These are phyloP conservation scores for Microcera coccophila DNA, from an alignment of 2,329 filamentous ascomycete species.

Conservation along the genomic window DNA sequence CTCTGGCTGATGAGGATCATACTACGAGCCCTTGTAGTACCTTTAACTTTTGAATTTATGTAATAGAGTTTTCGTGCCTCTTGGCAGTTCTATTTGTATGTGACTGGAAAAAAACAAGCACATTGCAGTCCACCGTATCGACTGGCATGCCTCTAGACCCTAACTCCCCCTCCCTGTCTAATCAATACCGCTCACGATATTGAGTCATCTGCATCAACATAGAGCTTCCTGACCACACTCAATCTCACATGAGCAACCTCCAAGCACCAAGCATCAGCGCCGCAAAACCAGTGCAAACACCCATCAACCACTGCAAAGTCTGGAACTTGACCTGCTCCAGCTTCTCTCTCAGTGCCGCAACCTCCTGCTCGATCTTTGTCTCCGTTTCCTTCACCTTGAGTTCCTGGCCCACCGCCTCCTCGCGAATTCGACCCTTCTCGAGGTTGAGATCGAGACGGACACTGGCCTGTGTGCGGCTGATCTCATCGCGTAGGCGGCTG, in stretches of 20 bases:
- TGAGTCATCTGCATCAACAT: too few species aligned
- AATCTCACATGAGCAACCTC: constrained; percentile 60
- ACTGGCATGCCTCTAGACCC: too few species aligned
- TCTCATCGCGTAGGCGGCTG: constrained; percentile 84
- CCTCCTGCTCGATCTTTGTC: constrained; percentile 96
- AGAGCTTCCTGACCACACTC: background rate
- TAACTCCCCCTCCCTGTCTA: too few species aligned
- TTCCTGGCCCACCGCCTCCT: constrained; percentile 94
- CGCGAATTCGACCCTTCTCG: constrained; percentile 92
- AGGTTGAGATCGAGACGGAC: constrained; percentile 90
- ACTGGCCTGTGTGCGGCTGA: constrained; percentile 87
- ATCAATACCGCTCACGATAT: too few species aligned
- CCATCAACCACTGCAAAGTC: constrained; percentile 97
- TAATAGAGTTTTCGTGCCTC: too few species aligned
- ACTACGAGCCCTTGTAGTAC: too few species aligned
- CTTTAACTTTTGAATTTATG: too few species aligned
- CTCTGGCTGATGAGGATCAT: too few species aligned
- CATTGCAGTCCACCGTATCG: too few species aligned
- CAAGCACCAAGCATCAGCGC: constrained; percentile 66
- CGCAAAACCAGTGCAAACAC: constrained; percentile 66
- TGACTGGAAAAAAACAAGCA: too few species aligned
- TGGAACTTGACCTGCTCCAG: constrained; percentile 97
- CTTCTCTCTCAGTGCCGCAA: constrained; percentile 82
- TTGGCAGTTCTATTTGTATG: too few species aligned
- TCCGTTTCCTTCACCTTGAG: constrained; percentile 99